A percentile compares a stretch with the other conserved stretches of the same genome.
Conservation (phyloP, 139 green algal genomes). For the Chlorokybus atmophyticus region DNA sequence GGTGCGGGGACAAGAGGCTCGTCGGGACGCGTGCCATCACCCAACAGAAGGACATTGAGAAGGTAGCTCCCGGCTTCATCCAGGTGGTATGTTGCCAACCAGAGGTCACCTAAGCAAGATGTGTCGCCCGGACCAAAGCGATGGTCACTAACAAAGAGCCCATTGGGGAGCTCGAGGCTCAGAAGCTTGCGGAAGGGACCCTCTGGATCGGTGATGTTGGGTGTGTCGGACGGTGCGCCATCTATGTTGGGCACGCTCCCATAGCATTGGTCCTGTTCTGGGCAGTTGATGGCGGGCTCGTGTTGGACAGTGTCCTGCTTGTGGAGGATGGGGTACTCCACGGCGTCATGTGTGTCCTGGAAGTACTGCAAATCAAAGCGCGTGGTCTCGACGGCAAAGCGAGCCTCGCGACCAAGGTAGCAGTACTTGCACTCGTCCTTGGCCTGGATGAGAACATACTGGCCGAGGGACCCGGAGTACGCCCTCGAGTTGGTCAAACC, state of each 20-base stretch:
- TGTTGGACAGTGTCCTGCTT: neutral
- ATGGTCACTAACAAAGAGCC: neutral
- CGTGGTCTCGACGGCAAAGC: neutral
- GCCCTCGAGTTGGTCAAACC: neutral
- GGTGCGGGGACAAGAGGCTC: neutral
- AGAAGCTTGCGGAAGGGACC: neutral
- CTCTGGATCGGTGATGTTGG: too few relatives aligned
- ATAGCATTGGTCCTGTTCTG: neutral
- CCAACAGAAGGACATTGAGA: neutral
- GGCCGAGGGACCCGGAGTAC: neutral
- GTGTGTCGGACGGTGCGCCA: too few relatives aligned
- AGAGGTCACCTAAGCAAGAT: neutral
- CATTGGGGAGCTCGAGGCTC: neutral
- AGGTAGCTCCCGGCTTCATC: neutral
- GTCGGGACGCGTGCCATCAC: too few relatives aligned
- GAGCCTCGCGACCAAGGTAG: neutral
- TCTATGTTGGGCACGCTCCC: too few relatives aligned
- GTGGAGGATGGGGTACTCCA: neutral
- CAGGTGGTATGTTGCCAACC: neutral
- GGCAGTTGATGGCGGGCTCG: neutral
- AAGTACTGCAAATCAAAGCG: neutral
- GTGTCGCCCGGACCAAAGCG: neutral
- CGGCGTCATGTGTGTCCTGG: neutral
- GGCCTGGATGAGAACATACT: neutral
- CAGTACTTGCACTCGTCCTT: conserved; percentile 8